A percentile compares a stretch with the other conserved stretches of the same genome.
These are phyloP conservation scores for Fomes fomentarius DNA, from an alignment of 1,284 basidiomycete species.

Conservation along the genomic window DNA sequence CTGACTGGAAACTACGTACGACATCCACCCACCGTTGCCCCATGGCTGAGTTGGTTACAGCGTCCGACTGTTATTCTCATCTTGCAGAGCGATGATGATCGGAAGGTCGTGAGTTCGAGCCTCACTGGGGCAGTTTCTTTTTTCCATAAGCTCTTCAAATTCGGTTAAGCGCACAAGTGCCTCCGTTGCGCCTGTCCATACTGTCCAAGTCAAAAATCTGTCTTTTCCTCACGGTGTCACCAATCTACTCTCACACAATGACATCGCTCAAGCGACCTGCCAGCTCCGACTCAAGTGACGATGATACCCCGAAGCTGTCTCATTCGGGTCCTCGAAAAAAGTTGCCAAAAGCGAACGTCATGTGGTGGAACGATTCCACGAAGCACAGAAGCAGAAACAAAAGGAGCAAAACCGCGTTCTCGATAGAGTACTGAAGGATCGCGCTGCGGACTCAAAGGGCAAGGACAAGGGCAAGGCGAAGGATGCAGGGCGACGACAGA, in stretches of 20 bases:
- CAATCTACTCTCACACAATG: no score
- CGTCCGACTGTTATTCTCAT: constrained; percentile 73
- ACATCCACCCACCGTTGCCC: constrained; percentile 45
- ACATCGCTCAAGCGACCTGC: background rate
- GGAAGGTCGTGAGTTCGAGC: constrained; percentile 79
- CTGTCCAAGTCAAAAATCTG: no score
- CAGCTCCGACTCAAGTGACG: constrained; percentile 19
- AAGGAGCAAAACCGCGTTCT: constrained; percentile 35
- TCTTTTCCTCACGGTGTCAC: no score
- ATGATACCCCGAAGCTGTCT: constrained; percentile 35
- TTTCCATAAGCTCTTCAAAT: no score
- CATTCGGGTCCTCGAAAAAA: constrained; percentile 34
- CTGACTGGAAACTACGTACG: no score
- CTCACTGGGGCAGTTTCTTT: constrained; percentile 74
- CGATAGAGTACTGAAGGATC: constrained; percentile 35
- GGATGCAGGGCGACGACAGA: constrained; percentile 16
- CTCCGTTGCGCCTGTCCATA: no score
- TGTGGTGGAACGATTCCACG: constrained; percentile 29
- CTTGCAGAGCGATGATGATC: constrained; percentile 37
- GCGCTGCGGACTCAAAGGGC: constrained; percentile 23
- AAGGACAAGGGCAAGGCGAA: constrained; percentile 20
- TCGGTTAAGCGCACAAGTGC: no score
- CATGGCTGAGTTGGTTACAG: constrained; percentile 84
- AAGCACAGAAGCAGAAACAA: constrained; percentile 31
- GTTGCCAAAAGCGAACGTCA: constrained; percentile 29